Evolutionary conservation across 768 basidiomycete genomes (phyloP), one percentile per base, ranked within the genome.

Genomic region (Termitomyces sp.): DNA sequence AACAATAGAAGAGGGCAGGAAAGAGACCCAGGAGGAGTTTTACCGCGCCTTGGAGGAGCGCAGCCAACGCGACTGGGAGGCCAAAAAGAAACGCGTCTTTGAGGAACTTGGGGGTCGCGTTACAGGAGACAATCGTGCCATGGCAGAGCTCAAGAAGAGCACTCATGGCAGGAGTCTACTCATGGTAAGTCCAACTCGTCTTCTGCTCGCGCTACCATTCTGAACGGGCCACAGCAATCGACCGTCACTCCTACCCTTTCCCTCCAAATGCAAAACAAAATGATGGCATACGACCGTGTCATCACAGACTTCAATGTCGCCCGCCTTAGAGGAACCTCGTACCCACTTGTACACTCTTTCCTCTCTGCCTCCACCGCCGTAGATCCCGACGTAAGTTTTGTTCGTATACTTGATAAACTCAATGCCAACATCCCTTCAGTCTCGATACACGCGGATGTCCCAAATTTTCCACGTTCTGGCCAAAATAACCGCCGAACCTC

Each of bases 271-370:
- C 94, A 95, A 71, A 86, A 82, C 72, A 92, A 91, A 73, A 95
- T 98, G 95, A 93, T 98, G 89, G 87, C 86, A 13, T 99, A 98
- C 70, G 91, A 95, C 76, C 84, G 85, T 48, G 87, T 91, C 33
- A 77, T 98, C 43, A 77, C 82, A 7, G 85, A 91, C 24, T 76
- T 98, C 51, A 95, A 97, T 74, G 72, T 78, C 39, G 83, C 90
- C 0, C 78, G 94, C 43, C 74, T 88, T 18, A 82, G 86, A 3
- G 88, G 84, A 18, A 85, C 79, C 5, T 91, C 87, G 2, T 93
- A 81, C 70, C 90, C 91, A 6, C 79, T 94, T 59, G 74, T 93
- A 8, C 88, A 92, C 63, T 75, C 85, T 1, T 78, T 93, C 43
- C 81, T 85, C 44, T 81, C 89, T 54, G 89, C 88, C 9, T 83